These are phyloP conservation scores for Tuber borchii DNA, from an alignment of 495 filamentous ascomycete species.

Conservation along the genomic window DNA sequence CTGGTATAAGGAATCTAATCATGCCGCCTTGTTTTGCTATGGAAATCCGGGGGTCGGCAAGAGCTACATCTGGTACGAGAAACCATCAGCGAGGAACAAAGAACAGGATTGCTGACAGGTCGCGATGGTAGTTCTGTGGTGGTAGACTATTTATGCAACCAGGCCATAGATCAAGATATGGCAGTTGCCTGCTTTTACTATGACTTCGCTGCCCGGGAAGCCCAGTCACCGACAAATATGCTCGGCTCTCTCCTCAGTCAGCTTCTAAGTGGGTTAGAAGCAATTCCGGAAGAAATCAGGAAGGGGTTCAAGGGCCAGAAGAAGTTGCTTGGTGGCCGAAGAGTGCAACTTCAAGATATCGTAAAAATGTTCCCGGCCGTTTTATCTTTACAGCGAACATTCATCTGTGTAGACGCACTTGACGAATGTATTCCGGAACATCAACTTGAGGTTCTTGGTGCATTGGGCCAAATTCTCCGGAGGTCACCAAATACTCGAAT, in stretches of 20 bases:
- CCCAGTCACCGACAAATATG: not conserved
- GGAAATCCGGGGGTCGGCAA: not conserved
- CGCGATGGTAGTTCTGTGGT: not conserved
- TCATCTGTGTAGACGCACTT: not conserved
- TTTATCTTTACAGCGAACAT: not conserved
- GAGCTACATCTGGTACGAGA: not conserved
- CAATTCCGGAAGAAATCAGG: not conserved
- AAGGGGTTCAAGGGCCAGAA: not conserved
- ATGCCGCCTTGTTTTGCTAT: not conserved
- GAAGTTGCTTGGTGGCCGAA: not conserved
- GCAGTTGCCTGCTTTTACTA: not conserved
- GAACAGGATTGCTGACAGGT: not conserved
- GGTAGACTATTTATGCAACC: not conserved
- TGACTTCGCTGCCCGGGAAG: not conserved
- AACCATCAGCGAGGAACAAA: not conserved
- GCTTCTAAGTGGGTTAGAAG: not conserved
- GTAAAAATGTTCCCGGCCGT: not conserved
- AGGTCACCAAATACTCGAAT: not conserved
- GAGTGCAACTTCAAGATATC: not conserved
- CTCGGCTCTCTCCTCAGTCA: not conserved
- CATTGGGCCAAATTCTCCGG: not conserved
- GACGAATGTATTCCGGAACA: not conserved
- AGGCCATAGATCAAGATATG: not conserved
- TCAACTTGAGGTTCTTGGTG: not conserved
- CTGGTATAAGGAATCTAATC: not conserved